Base-by-base conservation (phyloP, 1,284 basidiomycete genomes). In the Ganoderma sinense region DNA sequence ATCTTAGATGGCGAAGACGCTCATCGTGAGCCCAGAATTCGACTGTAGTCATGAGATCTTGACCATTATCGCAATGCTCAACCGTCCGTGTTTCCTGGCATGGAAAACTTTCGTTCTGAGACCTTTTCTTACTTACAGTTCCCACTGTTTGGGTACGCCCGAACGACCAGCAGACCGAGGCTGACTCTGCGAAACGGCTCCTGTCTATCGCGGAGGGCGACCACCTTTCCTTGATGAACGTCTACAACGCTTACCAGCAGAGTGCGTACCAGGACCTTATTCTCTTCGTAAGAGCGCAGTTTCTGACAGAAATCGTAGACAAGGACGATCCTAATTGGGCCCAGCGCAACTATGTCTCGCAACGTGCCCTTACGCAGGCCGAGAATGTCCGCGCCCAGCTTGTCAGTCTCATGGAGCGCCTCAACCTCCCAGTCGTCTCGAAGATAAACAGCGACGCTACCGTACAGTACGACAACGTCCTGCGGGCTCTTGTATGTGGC, bases 381-480 rank as follows among this genome's bases (percentile, higher is more conserved):
- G 96, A 99, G 76, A 99, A 98, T 75, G 96, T 99, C n/a, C 93
- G 97, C 4, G 85, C 89, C 33, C 97, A 99, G 80, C 86, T 99
- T 65, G 91, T 95, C 81, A 88, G 96, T 58, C 93, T 86, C 10
- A 99, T 99, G 97, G 97, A 99, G 83, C 91, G 92, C 20, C 94
- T 87, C 77, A 93, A 96, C 74, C 83, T 98, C 48, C 92, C 95
- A 36, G 82, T 97, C 23, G 83, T 97, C 33, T 93, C 94, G 20
- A 89, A 92, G 1, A 80, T 83, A 1, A 94, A 98, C 77, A 94
- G 80, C 89, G 79, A 94, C 92, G 77, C 90, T 95, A n/a, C n/a
- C n/a, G n/a, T n/a, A n/a, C n/a, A n/a, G 78, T 95, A 91, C 82
- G 78, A 84, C 69, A 93, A 94, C 76, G 92, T 99, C 70, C 90